Evolutionary conservation across 345 rosid genomes (phyloP).

Genomic region (Kandelia obovata): DNA sequence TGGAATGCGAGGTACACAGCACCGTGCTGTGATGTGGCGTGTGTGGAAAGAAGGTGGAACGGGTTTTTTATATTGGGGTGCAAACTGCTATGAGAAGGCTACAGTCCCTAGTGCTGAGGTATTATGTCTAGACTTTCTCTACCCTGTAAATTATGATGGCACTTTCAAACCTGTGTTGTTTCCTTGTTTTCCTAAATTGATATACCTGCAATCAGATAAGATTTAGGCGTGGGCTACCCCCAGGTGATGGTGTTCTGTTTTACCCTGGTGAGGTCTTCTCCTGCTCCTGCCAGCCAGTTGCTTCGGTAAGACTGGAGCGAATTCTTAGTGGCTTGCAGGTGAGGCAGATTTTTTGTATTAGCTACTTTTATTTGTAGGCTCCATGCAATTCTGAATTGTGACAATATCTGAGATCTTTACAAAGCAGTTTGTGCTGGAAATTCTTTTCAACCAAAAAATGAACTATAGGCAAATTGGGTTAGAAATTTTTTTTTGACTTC

Average conservation of each 20-base stretch:
- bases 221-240: conserved; percentile 88
- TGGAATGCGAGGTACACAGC: conserved; percentile 98
- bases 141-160: neutral
- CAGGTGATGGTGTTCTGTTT: conserved; percentile 89
- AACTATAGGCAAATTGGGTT: too few relatives aligned
- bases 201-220: conserved; percentile 48
- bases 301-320: conserved; percentile 85
- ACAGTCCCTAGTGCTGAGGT: conserved; percentile 94
- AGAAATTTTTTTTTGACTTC: neutral
- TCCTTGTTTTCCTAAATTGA: neutral
- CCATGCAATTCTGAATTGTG: too few relatives aligned
- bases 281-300: conserved; percentile 71
- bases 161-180: neutral
- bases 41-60: conserved; percentile 99
- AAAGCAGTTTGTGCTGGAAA: too few relatives aligned
- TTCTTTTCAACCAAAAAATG: too few relatives aligned
- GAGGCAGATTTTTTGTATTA: conserved; percentile 3
- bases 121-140: conserved; percentile 15
- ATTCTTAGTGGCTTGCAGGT: conserved; percentile 94
- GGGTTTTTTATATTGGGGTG: conserved; percentile 96
- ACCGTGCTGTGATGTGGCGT: conserved; percentile 98
- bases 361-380: neutral
- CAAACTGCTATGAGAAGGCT: conserved; percentile 94
- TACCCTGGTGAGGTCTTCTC: conserved; percentile 97
- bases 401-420: too few relatives aligned